Conservation (phyloP, 1,284 basidiomycete genomes). For the Leccinum subspadiceum region DNA sequence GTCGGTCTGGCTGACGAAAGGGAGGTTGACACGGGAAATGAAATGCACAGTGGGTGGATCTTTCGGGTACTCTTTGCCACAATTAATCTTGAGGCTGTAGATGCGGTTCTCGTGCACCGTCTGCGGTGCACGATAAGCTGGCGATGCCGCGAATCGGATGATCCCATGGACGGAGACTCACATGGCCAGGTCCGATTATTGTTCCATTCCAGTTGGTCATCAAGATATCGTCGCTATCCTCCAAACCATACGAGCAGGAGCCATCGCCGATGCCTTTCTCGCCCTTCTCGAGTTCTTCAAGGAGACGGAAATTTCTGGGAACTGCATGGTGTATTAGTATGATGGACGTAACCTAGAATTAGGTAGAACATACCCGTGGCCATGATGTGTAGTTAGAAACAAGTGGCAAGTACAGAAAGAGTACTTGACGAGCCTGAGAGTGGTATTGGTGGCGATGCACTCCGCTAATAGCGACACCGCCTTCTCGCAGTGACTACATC, state of each 20-base stretch:
- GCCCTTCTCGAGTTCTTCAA: conserved; percentile 98
- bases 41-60: conserved; percentile 79
- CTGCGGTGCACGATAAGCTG: conserved; percentile 40
- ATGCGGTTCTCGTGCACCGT: conserved; percentile 98
- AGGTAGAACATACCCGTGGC: conserved; percentile 51
- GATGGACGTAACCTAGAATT: neutral
- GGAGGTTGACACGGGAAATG: conserved; percentile 90
- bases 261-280: conserved; percentile 99
- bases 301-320: conserved; percentile 92
- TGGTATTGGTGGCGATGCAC: conserved; percentile 11
- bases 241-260: conserved; percentile 92
- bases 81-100: conserved; percentile 92
- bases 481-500: conserved; percentile 27
- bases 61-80: conserved; percentile 84
- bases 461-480: conserved; percentile 26
- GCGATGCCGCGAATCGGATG: conserved; percentile 21
- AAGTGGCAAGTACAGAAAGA: conserved; percentile 2
- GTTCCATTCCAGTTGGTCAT: conserved; percentile 99
- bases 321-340: conserved; percentile 50
- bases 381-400: conserved; percentile 40
- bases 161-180: conserved; percentile 39
- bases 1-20: conserved; percentile 78
- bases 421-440: neutral
- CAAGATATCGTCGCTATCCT: conserved; percentile 89
- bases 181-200: conserved; percentile 97